Base-by-base conservation (phyloP, 768 basidiomycete genomes). In the Russula virescens region DNA sequence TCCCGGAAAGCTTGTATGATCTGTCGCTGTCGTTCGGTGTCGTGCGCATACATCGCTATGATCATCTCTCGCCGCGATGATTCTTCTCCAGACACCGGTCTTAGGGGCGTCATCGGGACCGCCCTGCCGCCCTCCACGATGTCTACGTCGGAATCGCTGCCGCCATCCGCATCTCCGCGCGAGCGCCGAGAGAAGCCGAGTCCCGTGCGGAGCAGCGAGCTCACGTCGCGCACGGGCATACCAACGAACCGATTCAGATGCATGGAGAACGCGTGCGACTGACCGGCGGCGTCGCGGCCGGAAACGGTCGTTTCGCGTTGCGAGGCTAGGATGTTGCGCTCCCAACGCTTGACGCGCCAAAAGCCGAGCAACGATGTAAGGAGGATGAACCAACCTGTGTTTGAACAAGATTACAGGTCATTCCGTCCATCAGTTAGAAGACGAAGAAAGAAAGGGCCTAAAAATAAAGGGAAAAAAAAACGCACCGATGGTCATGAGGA, bases 311-410 rank as follows among this genome's bases (percentile, higher is more conserved):
- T 59, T 55, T 71, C 73, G 18, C 76, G 76, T 64, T 82, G 81
- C 7, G 88, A 83, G 10, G 81, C 78, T 25, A 89, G 76, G 60
- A 94, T 87, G 18, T 87, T 83, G 61, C 82, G 79, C 72, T 94
- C 91, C 91, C 91, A 94, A 52, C 89, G 84, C 71, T 93, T 94
- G 61, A 93, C 88, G 42, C 91, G 85, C 88, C 88, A 92, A 75
- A 86, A 97, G 26, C 90, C 86, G 46, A 96, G 88, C 10, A 95
- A 69, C n/a, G 91, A 91, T 1, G 93, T 97, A 57, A 98, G 79
- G 45, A 98, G 82, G 53, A 94, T 78, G 74, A 91, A 92, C 90
- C 90, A 92, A 2, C 88, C 91, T 82, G 60, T 18, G 38, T 11
- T 2, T 7, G 10, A 23, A 38, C 8, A 1, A 6, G 19, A n/a